Evolutionary conservation across 2,329 filamentous ascomycete species (phyloP).

Genomic region (Paraphoma chrysanthemicola): DNA sequence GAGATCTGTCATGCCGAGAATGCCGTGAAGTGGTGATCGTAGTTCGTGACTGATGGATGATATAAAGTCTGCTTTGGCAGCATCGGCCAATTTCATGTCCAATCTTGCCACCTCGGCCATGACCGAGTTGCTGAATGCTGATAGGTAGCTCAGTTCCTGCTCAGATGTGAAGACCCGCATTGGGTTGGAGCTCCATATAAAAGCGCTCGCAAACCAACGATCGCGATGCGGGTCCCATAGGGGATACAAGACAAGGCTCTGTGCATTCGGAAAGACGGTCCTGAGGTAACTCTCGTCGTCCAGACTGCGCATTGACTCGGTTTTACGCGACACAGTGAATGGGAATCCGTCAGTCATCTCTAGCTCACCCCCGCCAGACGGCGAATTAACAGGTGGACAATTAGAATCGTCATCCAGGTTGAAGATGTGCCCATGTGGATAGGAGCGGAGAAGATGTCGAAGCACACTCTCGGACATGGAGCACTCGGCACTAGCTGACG

Average conservation of each 20-base stretch:
- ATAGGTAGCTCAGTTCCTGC: conserved; percentile 47
- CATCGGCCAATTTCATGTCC: conserved; percentile 47
- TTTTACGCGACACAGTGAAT: conserved; percentile 28
- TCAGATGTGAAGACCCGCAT: conserved; percentile 47
- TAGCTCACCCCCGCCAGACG: conserved; percentile 17
- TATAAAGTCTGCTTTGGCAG: conserved; percentile 65
- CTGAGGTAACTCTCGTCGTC: conserved; percentile 45
- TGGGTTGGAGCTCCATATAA: conserved; percentile 47
- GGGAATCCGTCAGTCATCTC: conserved; percentile 32
- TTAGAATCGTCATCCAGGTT: conserved; percentile 41
- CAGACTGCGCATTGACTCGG: conserved; percentile 37
- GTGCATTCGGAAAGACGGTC: conserved; percentile 44
- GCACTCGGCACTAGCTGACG: conserved; percentile 19
- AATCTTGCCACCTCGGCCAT: conserved; percentile 49
- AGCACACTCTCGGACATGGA: conserved; percentile 42
- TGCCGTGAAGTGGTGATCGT: conserved; percentile 66
- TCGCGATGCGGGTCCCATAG: conserved; percentile 50
- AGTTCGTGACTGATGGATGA: conserved; percentile 68
- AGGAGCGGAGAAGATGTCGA: conserved; percentile 41
- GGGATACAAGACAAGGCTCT: conserved; percentile 48
- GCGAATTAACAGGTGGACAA: conserved; percentile 22
- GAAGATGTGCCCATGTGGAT: conserved; percentile 48
- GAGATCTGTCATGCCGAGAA: conserved; percentile 55
- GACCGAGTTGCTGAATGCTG: conserved; percentile 48
- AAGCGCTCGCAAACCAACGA: conserved; percentile 47